Conservation (phyloP, 1,139 yeast genomes). For the Taphrina communis region DNA sequence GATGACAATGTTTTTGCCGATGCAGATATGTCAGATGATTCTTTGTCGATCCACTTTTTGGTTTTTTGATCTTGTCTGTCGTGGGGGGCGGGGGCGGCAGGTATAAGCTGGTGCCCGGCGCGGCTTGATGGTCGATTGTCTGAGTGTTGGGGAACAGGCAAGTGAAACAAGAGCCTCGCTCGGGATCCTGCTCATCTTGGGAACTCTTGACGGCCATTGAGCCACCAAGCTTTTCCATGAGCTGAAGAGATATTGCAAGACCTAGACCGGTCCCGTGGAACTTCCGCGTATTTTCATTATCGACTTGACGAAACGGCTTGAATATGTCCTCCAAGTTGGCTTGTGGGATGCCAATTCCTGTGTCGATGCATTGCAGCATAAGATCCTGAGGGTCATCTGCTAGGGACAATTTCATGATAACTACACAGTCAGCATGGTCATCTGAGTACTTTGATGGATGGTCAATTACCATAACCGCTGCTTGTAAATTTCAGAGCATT, state of each 20-base stretch:
- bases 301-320: conserved; percentile 90
- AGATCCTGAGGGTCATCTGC: conserved; percentile 18
- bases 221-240: conserved; percentile 86
- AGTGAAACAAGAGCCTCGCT: conserved; percentile 25
- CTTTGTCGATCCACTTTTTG: not conserved
- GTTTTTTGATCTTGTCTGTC: not conserved
- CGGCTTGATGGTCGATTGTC: not conserved
- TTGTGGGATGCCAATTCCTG: conserved; percentile 85
- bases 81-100: not conserved
- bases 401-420: conserved; percentile 20
- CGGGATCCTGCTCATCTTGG: conserved; percentile 23
- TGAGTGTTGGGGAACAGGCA: conserved; percentile 23
- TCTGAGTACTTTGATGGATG: not conserved
- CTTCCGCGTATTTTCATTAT: conserved; percentile 87
- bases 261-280: conserved; percentile 59
- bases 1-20: conserved; percentile 11
- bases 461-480: conserved; percentile 58
- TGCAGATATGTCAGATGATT: conserved; percentile 5
- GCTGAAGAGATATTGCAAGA: conserved; percentile 80
- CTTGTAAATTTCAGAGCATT: conserved; percentile 87
- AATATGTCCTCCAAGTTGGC: conserved; percentile 82
- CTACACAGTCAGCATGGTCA: conserved; percentile 2
- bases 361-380: conserved; percentile 52
- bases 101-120: conserved; percentile 15
- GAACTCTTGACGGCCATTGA: conserved; percentile 76